Evolutionary conservation across 2,329 filamentous ascomycete species (phyloP), one percentile per base, ranked within the genome.

Genomic region (Grosmannia clavigera): DNA sequence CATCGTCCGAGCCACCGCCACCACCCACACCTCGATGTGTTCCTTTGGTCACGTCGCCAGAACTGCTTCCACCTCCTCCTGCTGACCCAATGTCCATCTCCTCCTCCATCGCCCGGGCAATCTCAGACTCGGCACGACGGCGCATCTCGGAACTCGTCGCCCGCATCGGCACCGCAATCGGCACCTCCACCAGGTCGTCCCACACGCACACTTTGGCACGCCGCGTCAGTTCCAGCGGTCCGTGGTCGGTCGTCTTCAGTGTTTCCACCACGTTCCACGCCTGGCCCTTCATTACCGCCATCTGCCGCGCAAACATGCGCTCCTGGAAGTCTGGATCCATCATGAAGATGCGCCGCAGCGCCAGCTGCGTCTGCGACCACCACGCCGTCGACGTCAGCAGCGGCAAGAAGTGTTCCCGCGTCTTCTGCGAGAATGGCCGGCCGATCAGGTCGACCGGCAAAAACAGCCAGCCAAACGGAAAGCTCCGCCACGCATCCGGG

Each of bases 241-340:
- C 94, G 69, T 97, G 92, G 68, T 97, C 94, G 0, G 84, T 79
- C 22, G 88, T 88, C 72, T 99, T 99, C 63, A 99, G 80, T 0
- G 94, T 96, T 75, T 99, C 94, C 5, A 99, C 94, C 0, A 99
- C 94, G 70, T 99, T 99, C 91, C 94, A 99, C 0, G 94, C 94
- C 70, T 99, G 94, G 12, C 94, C 94, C 74, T 99, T 99, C 90
- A 99, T 96, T 61, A 99, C 94, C 1, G 94, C 92, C 63, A 99
- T 95, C 70, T 99, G 94, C 65, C 90, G 85, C n/a, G 90, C 90
- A 74, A 96, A 99, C 94, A 99, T 99, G 73, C 90, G 87, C 75
- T 99, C 94, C 71, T 97, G 90, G 72, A 99, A 99, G 73, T 99
- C 94, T 2, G 87, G 85, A 71, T 99, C 94, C 70, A 95, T 84